phyloP scores from a whole-genome alignment of 345 rosid species.

The Brassica napus region DNA sequence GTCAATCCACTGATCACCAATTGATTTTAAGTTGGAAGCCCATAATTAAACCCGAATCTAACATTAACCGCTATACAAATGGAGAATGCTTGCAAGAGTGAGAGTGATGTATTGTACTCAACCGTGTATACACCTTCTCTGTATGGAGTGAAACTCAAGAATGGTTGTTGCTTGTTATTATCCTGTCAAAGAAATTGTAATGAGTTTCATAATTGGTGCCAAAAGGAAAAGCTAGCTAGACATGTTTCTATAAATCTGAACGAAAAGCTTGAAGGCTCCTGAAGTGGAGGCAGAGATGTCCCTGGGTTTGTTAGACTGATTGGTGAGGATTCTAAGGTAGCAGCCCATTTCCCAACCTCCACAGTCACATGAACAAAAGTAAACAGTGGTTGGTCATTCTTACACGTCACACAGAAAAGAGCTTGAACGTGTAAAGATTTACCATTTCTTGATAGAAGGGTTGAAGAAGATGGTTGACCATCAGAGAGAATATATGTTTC shows the following conservation, averaged over 20 bases:
- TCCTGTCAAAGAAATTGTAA: constrained; percentile 37
- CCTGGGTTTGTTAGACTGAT: constrained; percentile 20
- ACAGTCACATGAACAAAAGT: constrained; percentile 93
- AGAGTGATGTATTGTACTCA: constrained; percentile 72
- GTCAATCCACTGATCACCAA: no score
- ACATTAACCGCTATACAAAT: constrained; percentile 60
- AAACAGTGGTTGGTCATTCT: constrained; percentile 81
- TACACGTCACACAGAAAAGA: constrained; percentile 72
- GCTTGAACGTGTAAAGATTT: constrained; percentile 51
- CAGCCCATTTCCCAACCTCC: constrained; percentile 99
- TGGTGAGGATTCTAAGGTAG: constrained; percentile 63
- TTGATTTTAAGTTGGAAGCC: no score
- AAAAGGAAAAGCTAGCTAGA: no score
- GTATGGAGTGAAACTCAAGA: constrained; percentile 64
- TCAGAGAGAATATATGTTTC: constrained; percentile 36
- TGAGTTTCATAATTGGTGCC: background rate
- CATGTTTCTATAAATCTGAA: constrained; percentile 47
- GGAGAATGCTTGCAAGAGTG: constrained; percentile 82
- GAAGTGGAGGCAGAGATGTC: constrained; percentile 37
- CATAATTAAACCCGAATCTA: no score
- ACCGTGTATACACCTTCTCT: constrained; percentile 79
- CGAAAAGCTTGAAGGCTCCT: constrained; percentile 58
- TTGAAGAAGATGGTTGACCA: constrained; percentile 37
- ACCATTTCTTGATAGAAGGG: background rate
- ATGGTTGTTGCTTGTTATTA: constrained; percentile 47